Conservation (phyloP, 495 filamentous ascomycete genomes). For the Neurospora africana region DNA sequence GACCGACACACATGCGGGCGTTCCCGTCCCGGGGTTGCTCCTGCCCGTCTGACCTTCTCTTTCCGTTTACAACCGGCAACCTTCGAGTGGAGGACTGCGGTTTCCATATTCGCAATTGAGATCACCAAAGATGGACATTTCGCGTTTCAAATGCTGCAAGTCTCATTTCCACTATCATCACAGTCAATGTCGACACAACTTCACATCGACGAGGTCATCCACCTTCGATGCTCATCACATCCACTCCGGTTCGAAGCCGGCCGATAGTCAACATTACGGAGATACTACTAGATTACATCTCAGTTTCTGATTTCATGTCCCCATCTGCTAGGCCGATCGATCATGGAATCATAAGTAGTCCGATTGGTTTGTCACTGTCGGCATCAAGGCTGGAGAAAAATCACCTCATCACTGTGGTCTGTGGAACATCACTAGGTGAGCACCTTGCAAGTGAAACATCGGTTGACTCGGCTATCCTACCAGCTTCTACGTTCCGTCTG, state of each 20-base stretch:
- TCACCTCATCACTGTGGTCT: neutral
- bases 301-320: neutral
- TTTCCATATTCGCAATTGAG: neutral
- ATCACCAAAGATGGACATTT: neutral
- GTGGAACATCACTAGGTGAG: neutral
- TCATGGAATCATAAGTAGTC: no score
- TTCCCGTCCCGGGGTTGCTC: neutral
- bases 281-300: neutral
- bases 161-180: neutral
- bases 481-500: neutral
- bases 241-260: neutral
- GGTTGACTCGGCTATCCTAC: neutral
- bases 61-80: neutral
- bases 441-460: neutral
- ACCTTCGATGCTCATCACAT: neutral
- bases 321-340: neutral
- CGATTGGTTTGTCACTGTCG: no score
- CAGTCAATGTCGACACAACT: neutral
- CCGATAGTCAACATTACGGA: neutral
- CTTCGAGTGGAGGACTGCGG: neutral
- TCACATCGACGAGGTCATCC: neutral
- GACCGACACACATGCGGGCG: neutral
- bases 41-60: neutral
- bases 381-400: neutral
- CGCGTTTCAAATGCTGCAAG: neutral